Conservation (phyloP, 768 basidiomycete species). For the Gymnopilus dilepis region DNA sequence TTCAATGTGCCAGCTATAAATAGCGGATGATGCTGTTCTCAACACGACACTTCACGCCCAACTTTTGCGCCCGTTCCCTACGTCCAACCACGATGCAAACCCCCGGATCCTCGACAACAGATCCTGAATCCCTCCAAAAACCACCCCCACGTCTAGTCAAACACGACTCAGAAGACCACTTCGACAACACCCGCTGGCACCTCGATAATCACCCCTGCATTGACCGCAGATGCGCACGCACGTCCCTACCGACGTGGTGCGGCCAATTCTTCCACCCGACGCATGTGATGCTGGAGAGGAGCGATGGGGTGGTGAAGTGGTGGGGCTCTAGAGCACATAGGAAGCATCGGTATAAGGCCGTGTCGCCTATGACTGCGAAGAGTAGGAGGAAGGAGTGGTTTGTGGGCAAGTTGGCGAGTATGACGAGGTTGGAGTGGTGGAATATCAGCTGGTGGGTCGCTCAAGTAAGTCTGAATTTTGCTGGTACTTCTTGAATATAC, state of each 20-base stretch:
- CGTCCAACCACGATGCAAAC: background rate
- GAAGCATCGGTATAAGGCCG: conserved; percentile 37
- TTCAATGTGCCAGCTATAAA: background rate
- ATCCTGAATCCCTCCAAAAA: background rate
- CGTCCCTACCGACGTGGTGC: conserved; percentile 26
- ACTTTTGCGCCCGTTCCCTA: background rate
- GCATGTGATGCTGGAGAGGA: conserved; percentile 17
- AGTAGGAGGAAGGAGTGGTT: conserved; percentile 23
- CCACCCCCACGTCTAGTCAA: background rate
- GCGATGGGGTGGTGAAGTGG: conserved; percentile 19
- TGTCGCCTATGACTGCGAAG: conserved; percentile 28
- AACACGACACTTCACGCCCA: background rate
- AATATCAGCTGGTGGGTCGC: conserved; percentile 51
- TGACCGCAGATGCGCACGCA: conserved; percentile 21
- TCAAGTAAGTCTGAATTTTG: conserved; percentile 30
- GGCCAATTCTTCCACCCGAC: conserved; percentile 38
- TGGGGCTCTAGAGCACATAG: conserved; percentile 51
- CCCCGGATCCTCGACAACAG: background rate
- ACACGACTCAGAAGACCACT: conserved; percentile 4
- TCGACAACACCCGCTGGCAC: conserved; percentile 30
- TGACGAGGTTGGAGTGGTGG: conserved; percentile 44
- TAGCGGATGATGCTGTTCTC: background rate
- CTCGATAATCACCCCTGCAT: conserved; percentile 30
- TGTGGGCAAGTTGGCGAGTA: conserved; percentile 28
- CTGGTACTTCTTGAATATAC: background rate